Evolutionary conservation across 1,139 yeast species (phyloP).

Genomic region (Pichia sp.): DNA sequence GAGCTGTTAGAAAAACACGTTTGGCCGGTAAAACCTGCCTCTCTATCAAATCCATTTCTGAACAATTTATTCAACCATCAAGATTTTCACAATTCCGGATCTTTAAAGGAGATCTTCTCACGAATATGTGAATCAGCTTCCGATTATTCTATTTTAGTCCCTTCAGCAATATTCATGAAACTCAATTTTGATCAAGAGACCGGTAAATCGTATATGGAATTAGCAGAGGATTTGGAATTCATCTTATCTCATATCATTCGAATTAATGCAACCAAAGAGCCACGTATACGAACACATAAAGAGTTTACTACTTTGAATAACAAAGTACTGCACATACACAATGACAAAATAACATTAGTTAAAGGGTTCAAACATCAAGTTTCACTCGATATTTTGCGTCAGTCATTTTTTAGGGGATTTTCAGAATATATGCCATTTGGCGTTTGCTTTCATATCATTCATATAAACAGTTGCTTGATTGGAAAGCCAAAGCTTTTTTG

Average conservation of each 20-base stretch:
- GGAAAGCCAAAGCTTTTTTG: slow-evolving; percentile 28
- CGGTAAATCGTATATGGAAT: slow-evolving; percentile 38
- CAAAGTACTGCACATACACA: slow-evolving; percentile 49
- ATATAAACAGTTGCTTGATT: slow-evolving; percentile 42
- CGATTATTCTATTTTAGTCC: slow-evolving; percentile 52
- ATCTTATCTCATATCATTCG: slow-evolving; percentile 61
- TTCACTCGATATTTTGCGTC: slow-evolving; percentile 36
- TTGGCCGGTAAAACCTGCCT: too few relatives aligned
- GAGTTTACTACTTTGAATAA: slow-evolving; percentile 50
- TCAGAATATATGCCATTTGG: slow-evolving; percentile 35
- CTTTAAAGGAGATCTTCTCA: slow-evolving; percentile 39
- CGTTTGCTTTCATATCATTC: slow-evolving; percentile 40
- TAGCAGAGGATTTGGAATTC: slow-evolving; percentile 62
- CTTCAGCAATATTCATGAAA: slow-evolving; percentile 45
- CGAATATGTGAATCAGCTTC: slow-evolving; percentile 35
- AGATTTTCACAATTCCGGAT: slow-evolving; percentile 37
- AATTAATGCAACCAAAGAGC: slow-evolving; percentile 30
- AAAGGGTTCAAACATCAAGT: slow-evolving; percentile 49
- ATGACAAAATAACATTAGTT: slow-evolving; percentile 45
- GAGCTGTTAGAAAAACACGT: too few relatives aligned
- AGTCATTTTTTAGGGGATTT: slow-evolving; percentile 20
- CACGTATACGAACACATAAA: slow-evolving; percentile 23
- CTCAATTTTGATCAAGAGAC: slow-evolving; percentile 45
- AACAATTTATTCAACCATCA: slow-evolving; percentile 65
- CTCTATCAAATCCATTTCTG: slow-evolving; percentile 45